Percentiles rank a stretch among this genome's conserved stretches.
These are phyloP conservation scores for Fraxinus americana DNA, from an alignment of 257 asterid genomes.

Conservation along the genomic window DNA sequence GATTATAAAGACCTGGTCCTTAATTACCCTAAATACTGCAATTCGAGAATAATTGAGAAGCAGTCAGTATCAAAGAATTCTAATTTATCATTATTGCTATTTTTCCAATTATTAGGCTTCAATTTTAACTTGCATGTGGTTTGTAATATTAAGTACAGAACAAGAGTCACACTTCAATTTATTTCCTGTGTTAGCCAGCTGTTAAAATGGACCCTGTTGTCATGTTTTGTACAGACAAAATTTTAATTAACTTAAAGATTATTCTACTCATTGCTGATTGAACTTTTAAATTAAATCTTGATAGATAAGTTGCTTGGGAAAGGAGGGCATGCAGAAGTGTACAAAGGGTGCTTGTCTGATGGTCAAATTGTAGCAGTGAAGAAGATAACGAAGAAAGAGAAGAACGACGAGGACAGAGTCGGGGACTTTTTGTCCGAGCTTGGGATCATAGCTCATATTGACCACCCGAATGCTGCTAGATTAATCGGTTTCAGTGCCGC, in stretches of 20 bases:
- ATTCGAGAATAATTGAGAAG: neutral
- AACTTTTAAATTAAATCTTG: constrained; percentile 18
- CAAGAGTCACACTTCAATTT: neutral
- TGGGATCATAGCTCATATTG: constrained; percentile 90
- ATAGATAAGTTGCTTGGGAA: constrained; percentile 78
- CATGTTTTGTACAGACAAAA: constrained; percentile 11
- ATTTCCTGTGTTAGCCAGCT: constrained; percentile 3
- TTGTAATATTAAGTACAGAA: too few species aligned
- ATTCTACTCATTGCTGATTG: constrained; percentile 24
- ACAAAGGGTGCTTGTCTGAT: constrained; percentile 71
- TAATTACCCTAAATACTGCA: constrained; percentile 5
- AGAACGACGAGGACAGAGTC: constrained; percentile 74
- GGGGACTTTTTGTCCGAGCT: constrained; percentile 88
- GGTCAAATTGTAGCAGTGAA: constrained; percentile 91
- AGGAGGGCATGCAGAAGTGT: constrained; percentile 97
- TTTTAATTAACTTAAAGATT: constrained; percentile 9
- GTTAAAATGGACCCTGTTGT: constrained; percentile 4
- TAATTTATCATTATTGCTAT: neutral
- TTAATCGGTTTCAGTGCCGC: constrained; percentile 82
- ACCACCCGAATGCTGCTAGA: constrained; percentile 81
- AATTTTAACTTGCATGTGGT: neutral
- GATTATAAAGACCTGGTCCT: constrained; percentile 19
- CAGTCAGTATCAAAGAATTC: constrained; percentile 13
- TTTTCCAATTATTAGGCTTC: neutral
- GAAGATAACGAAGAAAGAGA: constrained; percentile 60